A percentile compares a stretch with the other conserved stretches of the same genome.
Conservation (phyloP, 2,329 filamentous ascomycete genomes). For the Pyrenochaeta sp. region DNA sequence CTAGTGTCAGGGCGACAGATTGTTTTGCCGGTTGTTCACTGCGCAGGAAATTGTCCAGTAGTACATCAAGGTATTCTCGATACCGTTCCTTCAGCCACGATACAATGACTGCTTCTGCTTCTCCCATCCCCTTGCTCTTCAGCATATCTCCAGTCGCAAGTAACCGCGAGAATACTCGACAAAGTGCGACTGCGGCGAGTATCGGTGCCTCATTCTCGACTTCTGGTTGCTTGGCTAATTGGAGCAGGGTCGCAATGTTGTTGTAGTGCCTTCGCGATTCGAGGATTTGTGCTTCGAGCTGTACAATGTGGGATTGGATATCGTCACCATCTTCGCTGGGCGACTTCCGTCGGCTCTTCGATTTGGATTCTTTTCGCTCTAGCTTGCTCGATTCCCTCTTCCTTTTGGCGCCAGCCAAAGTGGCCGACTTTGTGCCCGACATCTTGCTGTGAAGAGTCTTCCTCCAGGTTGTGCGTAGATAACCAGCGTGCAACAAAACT, state of each 20-base stretch:
- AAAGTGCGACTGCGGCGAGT: conserved; percentile 80
- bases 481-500: conserved; percentile 4
- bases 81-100: conserved; percentile 81
- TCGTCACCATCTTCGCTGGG: conserved; percentile 51
- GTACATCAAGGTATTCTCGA: conserved; percentile 71
- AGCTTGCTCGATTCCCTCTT: conserved; percentile 49
- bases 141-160: conserved; percentile 76
- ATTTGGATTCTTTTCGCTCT: conserved; percentile 51
- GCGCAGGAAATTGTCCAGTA: conserved; percentile 67
- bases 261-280: conserved; percentile 92
- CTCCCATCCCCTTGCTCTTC: conserved; percentile 70
- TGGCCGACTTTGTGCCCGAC: conserved; percentile 42
- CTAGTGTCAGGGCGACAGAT: conserved; percentile 75
- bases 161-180: conserved; percentile 84
- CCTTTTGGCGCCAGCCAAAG: conserved; percentile 51
- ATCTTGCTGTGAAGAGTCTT: conserved; percentile 30
- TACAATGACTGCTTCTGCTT: conserved; percentile 77
- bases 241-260: conserved; percentile 79
- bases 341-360: conserved; percentile 44
- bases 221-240: conserved; percentile 59
- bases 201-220: conserved; percentile 66
- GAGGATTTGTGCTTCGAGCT: conserved; percentile 81
- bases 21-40: conserved; percentile 68
- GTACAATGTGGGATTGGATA: conserved; percentile 71
- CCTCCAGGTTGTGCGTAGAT: conserved; percentile 2